phyloP scores from a whole-genome alignment of 805 yeast species.

The Tanozyma kutaoensis region DNA sequence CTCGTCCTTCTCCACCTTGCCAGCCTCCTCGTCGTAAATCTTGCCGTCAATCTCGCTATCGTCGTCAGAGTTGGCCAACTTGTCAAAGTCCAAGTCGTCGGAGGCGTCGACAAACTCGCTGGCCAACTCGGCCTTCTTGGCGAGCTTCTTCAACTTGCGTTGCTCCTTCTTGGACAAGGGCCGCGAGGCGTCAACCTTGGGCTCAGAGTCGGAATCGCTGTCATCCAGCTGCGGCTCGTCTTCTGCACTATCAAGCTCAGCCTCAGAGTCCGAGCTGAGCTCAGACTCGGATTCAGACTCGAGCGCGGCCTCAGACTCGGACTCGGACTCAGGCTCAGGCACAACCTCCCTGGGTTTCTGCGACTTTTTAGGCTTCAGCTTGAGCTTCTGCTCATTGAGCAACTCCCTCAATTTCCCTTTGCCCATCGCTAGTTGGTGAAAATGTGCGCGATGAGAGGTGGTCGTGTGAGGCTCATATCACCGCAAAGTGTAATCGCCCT shows the following conservation, averaged over 20 bases:
- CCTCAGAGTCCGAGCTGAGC: too few relatives aligned
- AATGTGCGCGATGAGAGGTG: constrained; percentile 6
- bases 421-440: constrained; percentile 4
- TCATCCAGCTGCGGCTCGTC: too few relatives aligned
- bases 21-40: constrained; percentile 13
- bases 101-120: too few relatives aligned
- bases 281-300: too few relatives aligned
- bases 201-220: too few relatives aligned
- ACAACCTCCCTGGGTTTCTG: constrained; percentile 5
- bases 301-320: too few relatives aligned
- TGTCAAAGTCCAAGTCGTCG: constrained; percentile 14
- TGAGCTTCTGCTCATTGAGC: constrained; percentile 6
- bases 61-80: constrained; percentile 8
- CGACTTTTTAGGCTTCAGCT: constrained; percentile 1
- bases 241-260: too few relatives aligned
- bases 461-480: constrained; percentile 2
- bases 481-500: constrained; percentile 9
- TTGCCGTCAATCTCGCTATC: constrained; percentile 12
- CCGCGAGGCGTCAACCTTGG: too few relatives aligned
- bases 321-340: constrained; percentile 1
- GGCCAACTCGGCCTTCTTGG: too few relatives aligned
- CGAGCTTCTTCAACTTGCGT: too few relatives aligned
- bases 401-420: constrained; percentile 8
- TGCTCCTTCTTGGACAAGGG: too few relatives aligned
- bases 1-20: constrained; percentile 24